Percentiles rank a stretch among this genome's conserved stretches.
Evolutionary conservation across 2,329 filamentous ascomycete genomes (phyloP).

Genomic region (Raffaelea arxii): DNA sequence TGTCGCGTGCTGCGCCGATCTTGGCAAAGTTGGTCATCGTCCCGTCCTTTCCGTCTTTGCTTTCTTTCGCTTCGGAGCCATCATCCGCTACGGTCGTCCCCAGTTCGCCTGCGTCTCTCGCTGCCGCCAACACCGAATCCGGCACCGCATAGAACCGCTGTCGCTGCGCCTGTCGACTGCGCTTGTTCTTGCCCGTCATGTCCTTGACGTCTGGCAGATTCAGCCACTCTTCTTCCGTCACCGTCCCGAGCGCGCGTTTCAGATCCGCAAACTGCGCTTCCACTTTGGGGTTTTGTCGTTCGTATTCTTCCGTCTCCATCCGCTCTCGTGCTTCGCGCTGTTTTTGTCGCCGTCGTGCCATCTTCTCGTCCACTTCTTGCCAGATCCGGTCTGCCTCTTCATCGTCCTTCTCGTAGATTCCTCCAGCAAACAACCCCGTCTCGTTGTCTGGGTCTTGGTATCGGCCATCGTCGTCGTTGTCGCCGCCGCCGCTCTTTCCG

Average conservation of each 20-base stretch:
- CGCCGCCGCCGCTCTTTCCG: conserved; percentile 58
- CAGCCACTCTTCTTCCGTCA: conserved; percentile 95
- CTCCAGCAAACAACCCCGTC: conserved; percentile 87
- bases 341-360: conserved; percentile 79
- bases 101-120: conserved; percentile 69
- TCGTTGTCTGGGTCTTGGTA: conserved; percentile 98
- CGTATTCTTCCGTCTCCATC: conserved; percentile 87
- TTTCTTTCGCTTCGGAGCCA: conserved; percentile 36
- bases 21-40: conserved; percentile 98
- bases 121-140: conserved; percentile 86
- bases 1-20: conserved; percentile 92
- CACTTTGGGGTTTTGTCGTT: conserved; percentile 95
- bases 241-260: conserved; percentile 77
- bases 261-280: conserved; percentile 95
- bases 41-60: conserved; percentile 49
- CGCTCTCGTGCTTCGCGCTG: conserved; percentile 93
- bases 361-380: conserved; percentile 90
- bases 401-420: conserved; percentile 93
- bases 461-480: conserved; percentile 68
- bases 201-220: conserved; percentile 93
- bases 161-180: conserved; percentile 71
- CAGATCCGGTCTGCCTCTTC: conserved; percentile 97
- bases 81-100: conserved; percentile 85
- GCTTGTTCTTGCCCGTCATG: conserved; percentile 85
- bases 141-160: conserved; percentile 93